Evolutionary conservation across 768 basidiomycete species (phyloP).

Genomic region (Boletus speciosus): DNA sequence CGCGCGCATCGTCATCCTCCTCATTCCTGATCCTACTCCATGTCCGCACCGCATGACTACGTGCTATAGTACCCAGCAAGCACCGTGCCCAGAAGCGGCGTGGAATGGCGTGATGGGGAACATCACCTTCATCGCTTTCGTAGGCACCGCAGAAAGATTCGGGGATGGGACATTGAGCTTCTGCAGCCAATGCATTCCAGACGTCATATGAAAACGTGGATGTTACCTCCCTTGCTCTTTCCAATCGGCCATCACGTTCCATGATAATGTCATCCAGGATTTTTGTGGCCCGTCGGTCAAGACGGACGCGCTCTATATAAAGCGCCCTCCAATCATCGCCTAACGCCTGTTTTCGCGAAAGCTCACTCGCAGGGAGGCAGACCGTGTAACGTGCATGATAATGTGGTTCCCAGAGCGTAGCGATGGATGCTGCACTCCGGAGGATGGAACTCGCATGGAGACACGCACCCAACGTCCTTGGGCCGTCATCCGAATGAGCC

Average conservation of each 20-base stretch:
- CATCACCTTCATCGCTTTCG: conserved; percentile 5
- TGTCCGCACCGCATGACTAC: conserved; percentile 36
- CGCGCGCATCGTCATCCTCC: conserved; percentile 11
- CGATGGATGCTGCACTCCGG: conserved; percentile 41
- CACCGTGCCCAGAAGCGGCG: conserved; percentile 50
- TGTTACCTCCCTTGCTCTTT: conserved; percentile 37
- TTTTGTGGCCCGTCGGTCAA: conserved; percentile 41
- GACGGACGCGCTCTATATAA: conserved; percentile 43
- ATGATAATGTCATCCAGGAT: conserved; percentile 41
- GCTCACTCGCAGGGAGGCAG: conserved; percentile 36
- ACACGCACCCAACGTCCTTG: conserved; percentile 40
- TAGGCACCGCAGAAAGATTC: conserved; percentile 22
- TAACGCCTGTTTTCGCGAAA: conserved; percentile 26
- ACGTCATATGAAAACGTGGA: conserved; percentile 47
- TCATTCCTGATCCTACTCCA: conserved; percentile 32
- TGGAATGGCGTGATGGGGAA: conserved; percentile 35
- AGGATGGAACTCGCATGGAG: conserved; percentile 37
- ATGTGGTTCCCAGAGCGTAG: conserved; percentile 50
- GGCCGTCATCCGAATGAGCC: conserved; percentile 17
- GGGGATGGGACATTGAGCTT: conserved; percentile 36
- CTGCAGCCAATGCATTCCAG: conserved; percentile 50
- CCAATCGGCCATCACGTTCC: conserved; percentile 36
- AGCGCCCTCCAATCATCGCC: conserved; percentile 44
- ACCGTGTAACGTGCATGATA: conserved; percentile 49
- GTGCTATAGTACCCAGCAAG: conserved; percentile 43